Percentiles rank a stretch among this genome's conserved stretches.
phyloP scores from a whole-genome alignment of 2,329 filamentous ascomycete species.

The Aureobasidium pullulans region DNA sequence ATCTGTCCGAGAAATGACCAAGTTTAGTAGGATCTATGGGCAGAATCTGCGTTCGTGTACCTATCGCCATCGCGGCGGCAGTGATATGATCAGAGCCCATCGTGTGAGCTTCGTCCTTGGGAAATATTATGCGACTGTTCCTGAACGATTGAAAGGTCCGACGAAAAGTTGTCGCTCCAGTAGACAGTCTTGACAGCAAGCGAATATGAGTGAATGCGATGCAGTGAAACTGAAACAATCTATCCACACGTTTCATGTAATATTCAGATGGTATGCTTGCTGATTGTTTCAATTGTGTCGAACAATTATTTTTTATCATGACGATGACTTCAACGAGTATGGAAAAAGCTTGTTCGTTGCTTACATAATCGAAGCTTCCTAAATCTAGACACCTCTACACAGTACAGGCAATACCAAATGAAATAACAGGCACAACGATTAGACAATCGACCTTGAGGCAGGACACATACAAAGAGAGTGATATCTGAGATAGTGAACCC shows the following conservation, averaged over 20 bases:
- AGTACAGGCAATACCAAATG: too few species aligned
- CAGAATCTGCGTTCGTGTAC: conserved; percentile 29
- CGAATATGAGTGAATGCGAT: neutral
- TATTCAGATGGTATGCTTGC: too few species aligned
- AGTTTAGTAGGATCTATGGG: conserved; percentile 35
- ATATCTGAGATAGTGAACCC: too few species aligned
- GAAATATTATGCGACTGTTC: neutral
- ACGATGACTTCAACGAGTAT: neutral
- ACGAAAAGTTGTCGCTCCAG: neutral
- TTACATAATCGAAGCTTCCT: conserved; percentile 3
- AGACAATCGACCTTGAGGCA: too few species aligned
- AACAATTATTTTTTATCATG: neutral
- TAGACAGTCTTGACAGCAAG: neutral
- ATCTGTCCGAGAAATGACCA: conserved; percentile 28
- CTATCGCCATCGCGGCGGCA: neutral
- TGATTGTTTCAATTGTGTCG: neutral
- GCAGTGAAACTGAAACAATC: too few species aligned
- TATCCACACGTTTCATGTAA: neutral
- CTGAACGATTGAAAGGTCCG: neutral
- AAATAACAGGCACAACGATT: too few species aligned
- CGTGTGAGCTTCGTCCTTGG: neutral
- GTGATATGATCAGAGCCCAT: neutral
- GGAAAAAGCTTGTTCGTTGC: neutral
- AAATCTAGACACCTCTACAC: neutral
- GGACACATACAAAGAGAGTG: too few species aligned